Conservation (phyloP, 768 basidiomycete genomes). For the Dentipellis fragilis region DNA sequence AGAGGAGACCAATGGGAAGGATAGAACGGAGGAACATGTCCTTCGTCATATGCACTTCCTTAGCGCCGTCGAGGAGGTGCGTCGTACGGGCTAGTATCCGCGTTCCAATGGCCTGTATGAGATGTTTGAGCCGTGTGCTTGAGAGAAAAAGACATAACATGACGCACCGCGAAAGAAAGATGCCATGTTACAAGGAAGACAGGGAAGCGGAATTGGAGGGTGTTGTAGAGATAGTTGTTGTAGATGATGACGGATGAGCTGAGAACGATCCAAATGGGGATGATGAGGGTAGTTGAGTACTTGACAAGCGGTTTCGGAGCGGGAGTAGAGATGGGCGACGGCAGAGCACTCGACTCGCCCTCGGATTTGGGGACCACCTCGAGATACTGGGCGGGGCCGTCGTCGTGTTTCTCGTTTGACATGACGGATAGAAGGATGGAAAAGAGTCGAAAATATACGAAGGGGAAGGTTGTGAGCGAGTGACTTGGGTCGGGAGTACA, state of each 20-base stretch:
- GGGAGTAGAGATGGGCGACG: constrained; percentile 44
- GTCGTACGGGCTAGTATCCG: constrained; percentile 79
- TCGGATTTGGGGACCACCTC: constrained; percentile 11
- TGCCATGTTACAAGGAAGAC: constrained; percentile 93
- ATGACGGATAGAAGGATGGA: constrained; percentile 3
- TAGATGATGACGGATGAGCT: constrained; percentile 90
- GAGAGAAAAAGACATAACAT: neutral
- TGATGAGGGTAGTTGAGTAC: constrained; percentile 59
- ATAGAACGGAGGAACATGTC: constrained; percentile 78
- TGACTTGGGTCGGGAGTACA: constrained; percentile 5
- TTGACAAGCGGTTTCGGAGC: constrained; percentile 35
- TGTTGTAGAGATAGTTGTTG: constrained; percentile 87
- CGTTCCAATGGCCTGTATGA: constrained; percentile 63
- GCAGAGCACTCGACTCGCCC: constrained; percentile 27
- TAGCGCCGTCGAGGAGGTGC: constrained; percentile 62
- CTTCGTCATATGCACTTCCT: constrained; percentile 71
- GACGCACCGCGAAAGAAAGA: constrained; percentile 49
- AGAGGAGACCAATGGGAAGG: constrained; percentile 87
- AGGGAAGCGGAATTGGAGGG: constrained; percentile 76
- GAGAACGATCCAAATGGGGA: constrained; percentile 89
- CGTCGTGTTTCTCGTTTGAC: constrained; percentile 8
- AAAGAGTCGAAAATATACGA: neutral
- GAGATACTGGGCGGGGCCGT: constrained; percentile 4
- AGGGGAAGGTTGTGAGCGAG: neutral
- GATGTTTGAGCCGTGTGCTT: constrained; percentile 2